Conservation (phyloP, 768 basidiomycete species). For the Agaricus subrufescens region DNA sequence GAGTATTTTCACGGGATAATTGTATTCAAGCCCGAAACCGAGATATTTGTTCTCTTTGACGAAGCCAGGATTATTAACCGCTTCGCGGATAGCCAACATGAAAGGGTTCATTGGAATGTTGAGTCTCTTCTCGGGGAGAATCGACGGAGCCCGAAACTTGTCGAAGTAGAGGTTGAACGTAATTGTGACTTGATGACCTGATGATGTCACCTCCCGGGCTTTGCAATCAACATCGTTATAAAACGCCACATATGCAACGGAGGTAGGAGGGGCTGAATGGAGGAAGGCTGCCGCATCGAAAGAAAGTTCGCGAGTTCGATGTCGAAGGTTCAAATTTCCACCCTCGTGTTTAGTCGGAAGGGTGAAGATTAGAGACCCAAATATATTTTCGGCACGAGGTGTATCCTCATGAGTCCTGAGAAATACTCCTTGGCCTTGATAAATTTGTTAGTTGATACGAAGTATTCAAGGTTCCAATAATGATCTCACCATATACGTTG, state of each 20-base stretch:
- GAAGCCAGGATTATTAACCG: slow-evolving; percentile 21
- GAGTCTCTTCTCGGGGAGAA: background rate
- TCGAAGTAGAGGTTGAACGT: slow-evolving; percentile 37
- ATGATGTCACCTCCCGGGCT: slow-evolving; percentile 26
- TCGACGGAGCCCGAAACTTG: background rate
- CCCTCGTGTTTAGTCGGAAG: slow-evolving; percentile 43
- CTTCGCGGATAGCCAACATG: slow-evolving; percentile 16
- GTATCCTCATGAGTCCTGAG: slow-evolving; percentile 51
- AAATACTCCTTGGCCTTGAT: slow-evolving; percentile 34
- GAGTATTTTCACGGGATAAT: slow-evolving; percentile 21
- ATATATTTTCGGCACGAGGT: slow-evolving; percentile 36
- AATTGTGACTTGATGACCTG: slow-evolving; percentile 35
- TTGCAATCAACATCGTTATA: slow-evolving; percentile 38
- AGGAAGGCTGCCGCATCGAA: slow-evolving; percentile 26
- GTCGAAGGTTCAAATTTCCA: slow-evolving; percentile 34
- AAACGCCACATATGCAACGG: slow-evolving; percentile 28
- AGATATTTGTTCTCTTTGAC: slow-evolving; percentile 28
- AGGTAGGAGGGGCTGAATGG: slow-evolving; percentile 12
- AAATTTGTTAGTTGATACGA: too few species aligned
- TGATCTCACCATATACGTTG: slow-evolving; percentile 31
- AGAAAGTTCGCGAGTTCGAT: slow-evolving; percentile 26
- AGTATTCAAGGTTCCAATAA: too few species aligned
- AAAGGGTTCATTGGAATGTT: slow-evolving; percentile 9
- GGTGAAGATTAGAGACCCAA: slow-evolving; percentile 48
- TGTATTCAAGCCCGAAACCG: slow-evolving; percentile 29